Percentiles rank a stretch among this genome's conserved stretches.
phyloP scores from a whole-genome alignment of 2,329 filamentous ascomycete genomes.

The Pestalotiopsis sp. region DNA sequence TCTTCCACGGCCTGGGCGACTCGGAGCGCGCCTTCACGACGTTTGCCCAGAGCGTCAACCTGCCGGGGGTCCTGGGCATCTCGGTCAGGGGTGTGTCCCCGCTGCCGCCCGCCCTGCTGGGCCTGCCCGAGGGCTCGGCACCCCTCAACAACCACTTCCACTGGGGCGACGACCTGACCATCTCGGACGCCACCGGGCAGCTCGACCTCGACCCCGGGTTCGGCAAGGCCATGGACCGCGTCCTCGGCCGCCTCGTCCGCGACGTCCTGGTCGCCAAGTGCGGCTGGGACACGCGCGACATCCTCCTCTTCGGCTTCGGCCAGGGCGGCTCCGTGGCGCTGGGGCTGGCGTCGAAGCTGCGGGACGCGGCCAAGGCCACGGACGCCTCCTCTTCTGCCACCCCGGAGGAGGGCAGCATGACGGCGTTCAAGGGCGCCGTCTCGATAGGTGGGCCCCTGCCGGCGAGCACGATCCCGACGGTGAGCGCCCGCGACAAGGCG shows the following conservation, averaged over 20 bases:
- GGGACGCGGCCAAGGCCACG: conserved; percentile 31
- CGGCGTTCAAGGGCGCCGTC: conserved; percentile 55
- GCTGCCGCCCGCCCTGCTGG: conserved; percentile 68
- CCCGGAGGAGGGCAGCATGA: background rate
- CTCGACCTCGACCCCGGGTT: conserved; percentile 66
- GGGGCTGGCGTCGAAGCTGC: conserved; percentile 49
- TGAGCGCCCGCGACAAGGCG: conserved; percentile 51
- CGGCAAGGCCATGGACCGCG: conserved; percentile 41
- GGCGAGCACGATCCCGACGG: conserved; percentile 46
- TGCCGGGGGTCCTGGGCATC: conserved; percentile 77
- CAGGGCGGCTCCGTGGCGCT: conserved; percentile 67
- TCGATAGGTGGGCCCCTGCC: conserved; percentile 64
- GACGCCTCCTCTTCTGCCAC: conserved; percentile 12
- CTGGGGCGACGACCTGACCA: conserved; percentile 66
- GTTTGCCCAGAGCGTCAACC: conserved; percentile 67
- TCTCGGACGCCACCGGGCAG: conserved; percentile 50
- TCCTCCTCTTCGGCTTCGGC: conserved; percentile 66
- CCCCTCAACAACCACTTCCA: conserved; percentile 45
- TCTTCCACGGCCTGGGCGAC: conserved; percentile 86
- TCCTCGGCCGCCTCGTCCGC: conserved; percentile 53
- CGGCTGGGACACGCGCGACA: conserved; percentile 59
- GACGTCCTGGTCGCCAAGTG: conserved; percentile 53
- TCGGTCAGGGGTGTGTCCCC: conserved; percentile 70
- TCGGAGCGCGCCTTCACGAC: conserved; percentile 65
- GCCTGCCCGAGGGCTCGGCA: conserved; percentile 28